A percentile compares a stretch with the other conserved stretches of the same genome.
phyloP scores from a whole-genome alignment of 805 yeast species.

The Nakazawaea laoshanensis region DNA sequence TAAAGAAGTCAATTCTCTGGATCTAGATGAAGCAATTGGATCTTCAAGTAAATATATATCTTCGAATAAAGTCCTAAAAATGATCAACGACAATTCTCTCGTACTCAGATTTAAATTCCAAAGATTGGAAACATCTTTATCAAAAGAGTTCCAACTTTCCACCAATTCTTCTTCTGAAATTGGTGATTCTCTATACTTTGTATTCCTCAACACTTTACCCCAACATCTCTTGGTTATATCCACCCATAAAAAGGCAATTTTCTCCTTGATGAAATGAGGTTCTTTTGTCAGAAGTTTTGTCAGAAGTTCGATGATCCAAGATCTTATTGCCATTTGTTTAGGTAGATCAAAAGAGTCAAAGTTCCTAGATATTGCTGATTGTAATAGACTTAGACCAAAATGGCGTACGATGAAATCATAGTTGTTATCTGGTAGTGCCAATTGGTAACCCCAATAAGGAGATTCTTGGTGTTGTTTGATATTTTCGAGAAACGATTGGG shows the following conservation, averaged over 20 bases:
- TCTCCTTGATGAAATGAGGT: constrained; percentile 87
- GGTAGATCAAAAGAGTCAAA: constrained; percentile 48
- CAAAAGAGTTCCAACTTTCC: constrained; percentile 87
- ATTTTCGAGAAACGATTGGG: constrained; percentile 61
- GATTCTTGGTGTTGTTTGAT: constrained; percentile 74
- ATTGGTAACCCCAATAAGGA: constrained; percentile 87
- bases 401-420: constrained; percentile 73
- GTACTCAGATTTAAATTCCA: constrained; percentile 63
- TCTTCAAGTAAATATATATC: constrained; percentile 90
- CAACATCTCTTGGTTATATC: constrained; percentile 83
- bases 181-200: constrained; percentile 18
- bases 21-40: constrained; percentile 76
- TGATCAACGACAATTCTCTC: constrained; percentile 69
- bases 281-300: constrained; percentile 50
- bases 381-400: constrained; percentile 77
- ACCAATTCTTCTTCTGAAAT: constrained; percentile 37
- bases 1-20: constrained; percentile 67
- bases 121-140: constrained; percentile 57
- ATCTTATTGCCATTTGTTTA: constrained; percentile 60
- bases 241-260: constrained; percentile 86
- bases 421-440: constrained; percentile 58
- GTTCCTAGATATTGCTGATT: constrained; percentile 53
- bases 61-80: constrained; percentile 82
- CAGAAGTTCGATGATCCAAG: constrained; percentile 80
- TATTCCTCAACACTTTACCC: constrained; percentile 59